Evolutionary conservation across 2,329 filamentous ascomycete genomes (phyloP), one percentile per base, ranked within the genome.

Genomic region (Botrytis hyacinthi): DNA sequence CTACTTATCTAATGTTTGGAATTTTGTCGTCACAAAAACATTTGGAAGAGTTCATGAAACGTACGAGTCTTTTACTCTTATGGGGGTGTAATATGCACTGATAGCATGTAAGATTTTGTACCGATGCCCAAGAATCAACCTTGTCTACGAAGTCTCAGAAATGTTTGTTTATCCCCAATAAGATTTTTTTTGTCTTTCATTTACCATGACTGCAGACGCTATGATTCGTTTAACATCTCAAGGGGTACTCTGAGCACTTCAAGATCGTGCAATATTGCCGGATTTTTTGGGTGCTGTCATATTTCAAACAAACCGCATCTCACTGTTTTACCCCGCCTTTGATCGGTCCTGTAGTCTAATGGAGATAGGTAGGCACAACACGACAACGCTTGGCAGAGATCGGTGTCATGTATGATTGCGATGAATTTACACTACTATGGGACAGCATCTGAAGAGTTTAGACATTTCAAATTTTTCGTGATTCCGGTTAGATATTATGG

Each of bases 1-100:
- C n/a, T n/a, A n/a, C n/a, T n/a, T 14, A n/a, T 51, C 2, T 51
- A 6, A 4, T 51, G 12, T 14, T 51, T 26, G 9, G 3, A 51
- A 0, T n/a, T 14, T 14, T 1, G 10, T 14, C 3, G 2, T n/a
- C 1, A n/a, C 12, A 14, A 6, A n/a, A 51, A 51, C 1, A n/a
- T 0, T n/a, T 51, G 1, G 1, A 51, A 14, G 26, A 6, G 26
- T n/a, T 16, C 26, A 51, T n/a, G 4, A 14, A n/a, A 51, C 0
- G 0, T n/a, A n/a, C 14, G 10, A 51, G 10, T 51, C 48, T n/a
- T n/a, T 16, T 42, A 16, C 16, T 42, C 12, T 42, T 42, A 42
- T 42, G 12, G 40, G 40, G 12, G 40, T 16, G 0, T 42, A 42
- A 5, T 12, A 42, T 42, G 40, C 12, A 16, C 40, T 14, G 12